These are phyloP conservation scores for Rhynchospora breviuscula DNA, from an alignment of 176 grass and related monocot genomes.

Conservation along the genomic window DNA sequence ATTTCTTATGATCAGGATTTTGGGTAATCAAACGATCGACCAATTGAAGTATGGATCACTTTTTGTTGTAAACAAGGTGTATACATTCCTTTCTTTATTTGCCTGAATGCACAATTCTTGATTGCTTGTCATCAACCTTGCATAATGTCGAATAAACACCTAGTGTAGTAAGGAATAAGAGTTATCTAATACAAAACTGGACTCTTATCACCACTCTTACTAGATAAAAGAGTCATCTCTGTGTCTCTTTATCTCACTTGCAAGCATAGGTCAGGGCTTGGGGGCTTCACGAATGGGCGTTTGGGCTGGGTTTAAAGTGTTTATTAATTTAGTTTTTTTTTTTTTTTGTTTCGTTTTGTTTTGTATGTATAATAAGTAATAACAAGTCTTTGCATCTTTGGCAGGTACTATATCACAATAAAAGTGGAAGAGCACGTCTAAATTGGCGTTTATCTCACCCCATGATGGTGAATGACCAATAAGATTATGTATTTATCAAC, in stretches of 20 bases:
- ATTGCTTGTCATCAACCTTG: too few species aligned
- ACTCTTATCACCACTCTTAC: too few species aligned
- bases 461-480: constrained; percentile 47
- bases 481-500: neutral
- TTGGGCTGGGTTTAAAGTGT: too few species aligned
- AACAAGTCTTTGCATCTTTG: constrained; percentile 18
- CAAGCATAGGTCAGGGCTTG: too few species aligned
- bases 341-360: neutral
- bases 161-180: neutral
- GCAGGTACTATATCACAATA: constrained; percentile 84
- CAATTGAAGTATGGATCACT: neutral
- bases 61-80: neutral
- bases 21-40: constrained; percentile 3
- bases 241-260: too few species aligned
- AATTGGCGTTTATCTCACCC: constrained; percentile 76
- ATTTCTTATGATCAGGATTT: too few species aligned
- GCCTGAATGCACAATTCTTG: too few species aligned
- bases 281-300: too few species aligned
- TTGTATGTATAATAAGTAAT: constrained; percentile 13
- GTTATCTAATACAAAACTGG: too few species aligned
- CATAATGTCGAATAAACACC: too few species aligned
- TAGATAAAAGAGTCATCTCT: too few species aligned
- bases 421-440: constrained; percentile 34
- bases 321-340: neutral
- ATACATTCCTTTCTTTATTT: neutral